These are phyloP conservation scores for Hypericum androsaemum DNA, from an alignment of 345 rosid species.

Conservation along the genomic window DNA sequence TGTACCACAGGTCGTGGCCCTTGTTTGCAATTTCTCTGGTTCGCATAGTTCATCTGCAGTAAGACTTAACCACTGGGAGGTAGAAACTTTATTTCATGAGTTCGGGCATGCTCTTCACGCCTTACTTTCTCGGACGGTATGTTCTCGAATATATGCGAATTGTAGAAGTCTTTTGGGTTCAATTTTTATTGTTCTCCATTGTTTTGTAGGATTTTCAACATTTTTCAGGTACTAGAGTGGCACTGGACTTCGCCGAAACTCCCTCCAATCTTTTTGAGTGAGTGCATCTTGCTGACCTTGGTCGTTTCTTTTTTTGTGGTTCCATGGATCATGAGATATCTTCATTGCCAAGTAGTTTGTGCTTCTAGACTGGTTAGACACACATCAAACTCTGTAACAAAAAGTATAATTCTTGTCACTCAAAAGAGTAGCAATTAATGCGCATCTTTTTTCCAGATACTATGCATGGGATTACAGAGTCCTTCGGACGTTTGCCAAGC, in stretches of 20 bases:
- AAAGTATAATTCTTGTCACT: too few species aligned
- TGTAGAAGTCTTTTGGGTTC: neutral
- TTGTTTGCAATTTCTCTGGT: constrained; percentile 72
- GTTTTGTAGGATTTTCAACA: constrained; percentile 80
- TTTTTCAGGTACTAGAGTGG: constrained; percentile 90
- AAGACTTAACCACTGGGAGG: constrained; percentile 75
- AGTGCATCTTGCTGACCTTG: constrained; percentile 29
- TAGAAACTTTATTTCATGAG: constrained; percentile 93
- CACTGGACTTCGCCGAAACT: constrained; percentile 84
- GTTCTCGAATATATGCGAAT: constrained; percentile 6
- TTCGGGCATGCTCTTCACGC: constrained; percentile 96
- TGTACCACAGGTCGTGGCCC: constrained; percentile 68
- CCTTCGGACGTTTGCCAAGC: constrained; percentile 72
- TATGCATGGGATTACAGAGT: constrained; percentile 83
- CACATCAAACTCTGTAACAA: too few species aligned
- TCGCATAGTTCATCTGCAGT: constrained; percentile 43
- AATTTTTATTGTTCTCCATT: constrained; percentile 8
- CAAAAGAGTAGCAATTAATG: constrained; percentile 9
- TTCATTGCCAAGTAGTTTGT: too few species aligned
- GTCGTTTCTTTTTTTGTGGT: neutral
- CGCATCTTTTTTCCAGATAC: constrained; percentile 41
- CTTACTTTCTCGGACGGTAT: constrained; percentile 86
- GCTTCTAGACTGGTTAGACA: too few species aligned
- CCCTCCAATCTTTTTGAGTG: constrained; percentile 96
- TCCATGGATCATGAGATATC: neutral